Evolutionary conservation across 1,139 yeast genomes (phyloP).

Genomic region (Candida buenavistaensis): DNA sequence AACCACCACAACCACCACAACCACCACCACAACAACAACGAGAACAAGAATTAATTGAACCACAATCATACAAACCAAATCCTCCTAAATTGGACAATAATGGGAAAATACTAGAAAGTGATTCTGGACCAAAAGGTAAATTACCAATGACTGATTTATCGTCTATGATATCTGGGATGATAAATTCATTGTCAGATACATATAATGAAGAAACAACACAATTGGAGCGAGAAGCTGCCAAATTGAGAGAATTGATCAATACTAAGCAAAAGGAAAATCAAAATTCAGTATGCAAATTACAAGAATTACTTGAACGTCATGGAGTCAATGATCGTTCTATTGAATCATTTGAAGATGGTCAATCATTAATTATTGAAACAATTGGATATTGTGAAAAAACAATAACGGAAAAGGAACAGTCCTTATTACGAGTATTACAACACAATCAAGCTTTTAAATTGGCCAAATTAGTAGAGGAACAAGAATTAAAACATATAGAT

Average conservation of each 20-base stretch:
- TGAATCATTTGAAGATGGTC: constrained; percentile 29
- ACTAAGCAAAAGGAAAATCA: constrained; percentile 11
- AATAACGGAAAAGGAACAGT: constrained; percentile 35
- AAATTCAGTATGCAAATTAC: constrained; percentile 9
- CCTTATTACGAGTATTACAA: constrained; percentile 28
- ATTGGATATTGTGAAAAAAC: constrained; percentile 26
- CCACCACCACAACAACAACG: not conserved
- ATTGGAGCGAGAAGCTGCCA: constrained; percentile 21
- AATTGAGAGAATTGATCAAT: constrained; percentile 19
- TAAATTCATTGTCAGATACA: constrained; percentile 45
- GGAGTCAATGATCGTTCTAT: constrained; percentile 27
- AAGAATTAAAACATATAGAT: constrained; percentile 18
- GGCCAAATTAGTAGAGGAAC: constrained; percentile 28
- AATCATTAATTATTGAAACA: constrained; percentile 21
- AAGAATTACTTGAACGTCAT: constrained; percentile 10
- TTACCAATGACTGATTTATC: constrained; percentile 36
- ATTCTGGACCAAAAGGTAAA: constrained; percentile 13
- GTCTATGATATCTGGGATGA: constrained; percentile 40
- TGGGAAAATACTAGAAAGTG: constrained; percentile 24
- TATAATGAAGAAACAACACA: constrained; percentile 28
- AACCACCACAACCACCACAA: constrained; percentile 4
- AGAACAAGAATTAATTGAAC: not conserved
- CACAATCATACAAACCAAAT: constrained; percentile 24
- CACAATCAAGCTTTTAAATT: constrained; percentile 32
- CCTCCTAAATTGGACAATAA: constrained; percentile 37